Conservation (phyloP, 208 protist genomes). For the Leishmania turanica region DNA sequence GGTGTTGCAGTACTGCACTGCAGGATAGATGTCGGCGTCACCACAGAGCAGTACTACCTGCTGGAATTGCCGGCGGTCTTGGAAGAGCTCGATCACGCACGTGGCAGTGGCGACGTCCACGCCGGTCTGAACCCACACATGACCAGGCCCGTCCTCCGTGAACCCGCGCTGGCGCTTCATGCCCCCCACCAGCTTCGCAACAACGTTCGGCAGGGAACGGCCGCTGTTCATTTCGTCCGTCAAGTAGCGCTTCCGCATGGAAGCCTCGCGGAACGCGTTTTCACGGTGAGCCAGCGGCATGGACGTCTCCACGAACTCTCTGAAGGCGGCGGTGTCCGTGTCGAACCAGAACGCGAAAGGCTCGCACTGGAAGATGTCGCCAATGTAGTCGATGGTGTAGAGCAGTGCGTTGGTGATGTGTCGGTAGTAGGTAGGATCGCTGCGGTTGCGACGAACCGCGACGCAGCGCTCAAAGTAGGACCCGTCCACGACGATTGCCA, state of each 20-base stretch:
- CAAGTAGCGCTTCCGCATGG: slow-evolving; percentile 60
- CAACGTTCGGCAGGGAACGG: slow-evolving; percentile 68
- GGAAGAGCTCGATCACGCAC: slow-evolving; percentile 76
- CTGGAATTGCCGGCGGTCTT: slow-evolving; percentile 62
- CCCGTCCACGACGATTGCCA: slow-evolving; percentile 84
- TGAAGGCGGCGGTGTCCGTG: slow-evolving; percentile 76
- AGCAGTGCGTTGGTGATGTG: slow-evolving; percentile 51
- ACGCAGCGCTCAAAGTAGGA: slow-evolving; percentile 88
- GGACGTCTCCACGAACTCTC: slow-evolving; percentile 75
- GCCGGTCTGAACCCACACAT: slow-evolving; percentile 87
- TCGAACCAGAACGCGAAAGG: slow-evolving; percentile 89
- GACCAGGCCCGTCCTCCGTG: slow-evolving; percentile 68
- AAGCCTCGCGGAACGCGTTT: slow-evolving; percentile 53
- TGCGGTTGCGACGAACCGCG: slow-evolving; percentile 24
- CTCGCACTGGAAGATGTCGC: slow-evolving; percentile 75
- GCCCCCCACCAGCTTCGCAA: slow-evolving; percentile 76
- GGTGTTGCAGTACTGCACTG: slow-evolving; percentile 81
- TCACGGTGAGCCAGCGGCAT: slow-evolving; percentile 73
- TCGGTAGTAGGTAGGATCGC: slow-evolving; percentile 58
- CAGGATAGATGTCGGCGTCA: slow-evolving; percentile 78
- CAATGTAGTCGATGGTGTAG: slow-evolving; percentile 76
- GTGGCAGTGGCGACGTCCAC: slow-evolving; percentile 86
- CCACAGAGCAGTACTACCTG: slow-evolving; percentile 88
- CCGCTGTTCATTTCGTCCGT: slow-evolving; percentile 86
- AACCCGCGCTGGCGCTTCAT: slow-evolving; percentile 82